phyloP scores from a whole-genome alignment of 768 basidiomycete species.

The Tylopilus vinaceipallidus region DNA sequence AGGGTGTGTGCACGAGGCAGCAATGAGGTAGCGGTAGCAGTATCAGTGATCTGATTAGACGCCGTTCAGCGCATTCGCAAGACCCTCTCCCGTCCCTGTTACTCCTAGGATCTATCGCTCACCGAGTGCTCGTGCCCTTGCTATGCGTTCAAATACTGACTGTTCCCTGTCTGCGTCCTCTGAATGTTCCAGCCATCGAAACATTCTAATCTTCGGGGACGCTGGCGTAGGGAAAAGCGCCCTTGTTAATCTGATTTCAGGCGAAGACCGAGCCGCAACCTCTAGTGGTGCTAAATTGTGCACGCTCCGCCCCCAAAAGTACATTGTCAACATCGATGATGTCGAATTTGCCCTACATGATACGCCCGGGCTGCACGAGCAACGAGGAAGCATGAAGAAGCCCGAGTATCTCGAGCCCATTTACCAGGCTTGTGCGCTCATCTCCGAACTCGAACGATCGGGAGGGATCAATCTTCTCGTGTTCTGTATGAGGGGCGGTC shows the following conservation, averaged over 20 bases:
- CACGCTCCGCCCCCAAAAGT: conserved; percentile 31
- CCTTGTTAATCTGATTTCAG: conserved; percentile 39
- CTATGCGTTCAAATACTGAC: too few relatives aligned
- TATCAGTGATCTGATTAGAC: too few relatives aligned
- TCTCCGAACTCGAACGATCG: conserved; percentile 28
- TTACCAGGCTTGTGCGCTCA: conserved; percentile 31
- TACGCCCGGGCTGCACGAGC: conserved; percentile 30
- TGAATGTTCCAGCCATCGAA: too few relatives aligned
- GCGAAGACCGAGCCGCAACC: conserved; percentile 22
- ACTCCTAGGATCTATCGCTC: too few relatives aligned
- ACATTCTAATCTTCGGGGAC: conserved; percentile 29
- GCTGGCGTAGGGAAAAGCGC: conserved; percentile 39
- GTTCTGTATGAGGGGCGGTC: conserved; percentile 31
- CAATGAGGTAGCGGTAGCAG: too few relatives aligned
- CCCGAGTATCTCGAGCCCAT: conserved; percentile 27
- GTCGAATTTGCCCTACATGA: conserved; percentile 24
- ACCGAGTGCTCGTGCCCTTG: too few relatives aligned
- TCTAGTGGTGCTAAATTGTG: conserved; percentile 35
- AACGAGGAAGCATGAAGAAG: conserved; percentile 21
- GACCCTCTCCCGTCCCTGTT: too few relatives aligned
- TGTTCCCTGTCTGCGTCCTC: too few relatives aligned
- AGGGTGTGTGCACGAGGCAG: too few relatives aligned
- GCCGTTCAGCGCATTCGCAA: too few relatives aligned
- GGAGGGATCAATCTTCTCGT: conserved; percentile 30
- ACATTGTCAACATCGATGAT: conserved; percentile 19